Evolutionary conservation across 176 grass and related monocot species (phyloP).

Genomic region (Zizania latifolia): DNA sequence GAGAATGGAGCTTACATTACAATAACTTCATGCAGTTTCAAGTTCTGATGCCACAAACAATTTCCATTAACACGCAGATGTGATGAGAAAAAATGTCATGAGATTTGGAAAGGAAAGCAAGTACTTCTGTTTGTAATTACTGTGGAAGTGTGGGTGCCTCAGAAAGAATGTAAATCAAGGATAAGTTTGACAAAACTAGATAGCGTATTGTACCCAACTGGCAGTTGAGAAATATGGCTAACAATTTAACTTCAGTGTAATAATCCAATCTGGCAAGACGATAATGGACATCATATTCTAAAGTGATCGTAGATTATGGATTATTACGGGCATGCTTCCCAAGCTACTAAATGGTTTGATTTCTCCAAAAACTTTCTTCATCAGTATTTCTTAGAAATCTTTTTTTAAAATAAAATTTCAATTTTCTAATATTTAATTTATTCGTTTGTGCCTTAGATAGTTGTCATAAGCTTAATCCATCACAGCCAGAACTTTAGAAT

Average conservation of each 20-base stretch:
- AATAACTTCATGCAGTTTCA: conserved; percentile 8
- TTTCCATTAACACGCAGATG: background rate
- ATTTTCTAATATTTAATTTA: too few relatives aligned
- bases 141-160: background rate
- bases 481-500: too few relatives aligned
- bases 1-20: background rate
- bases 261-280: background rate
- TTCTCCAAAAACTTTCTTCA: too few relatives aligned
- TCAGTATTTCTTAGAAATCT: too few relatives aligned
- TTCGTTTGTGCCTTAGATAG: too few relatives aligned
- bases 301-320: too few relatives aligned
- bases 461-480: too few relatives aligned
- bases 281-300: background rate
- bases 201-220: background rate
- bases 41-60: background rate
- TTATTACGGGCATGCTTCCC: too few relatives aligned
- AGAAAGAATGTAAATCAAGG: background rate
- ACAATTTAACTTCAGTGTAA: background rate
- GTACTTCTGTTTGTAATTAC: background rate
- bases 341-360: too few relatives aligned
- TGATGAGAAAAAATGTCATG: background rate
- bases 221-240: background rate
- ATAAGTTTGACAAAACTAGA: background rate
- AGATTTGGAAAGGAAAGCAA: background rate
- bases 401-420: too few relatives aligned